A percentile compares a stretch with the other conserved stretches of the same genome.
phyloP scores from a whole-genome alignment of 371 early-diverging fungal genomes.

The Mortierella sp. region DNA sequence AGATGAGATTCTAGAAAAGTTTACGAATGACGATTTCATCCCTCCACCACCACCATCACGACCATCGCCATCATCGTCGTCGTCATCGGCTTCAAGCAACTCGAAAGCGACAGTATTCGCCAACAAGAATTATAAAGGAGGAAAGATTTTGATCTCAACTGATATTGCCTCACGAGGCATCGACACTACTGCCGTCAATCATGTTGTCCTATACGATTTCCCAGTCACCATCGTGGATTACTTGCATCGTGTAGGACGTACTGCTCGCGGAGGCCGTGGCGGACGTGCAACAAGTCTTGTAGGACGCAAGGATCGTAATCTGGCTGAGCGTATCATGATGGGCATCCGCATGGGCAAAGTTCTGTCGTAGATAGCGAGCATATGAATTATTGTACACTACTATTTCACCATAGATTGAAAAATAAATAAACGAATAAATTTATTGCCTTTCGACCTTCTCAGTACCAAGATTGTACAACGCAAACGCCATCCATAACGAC shows the following conservation, averaged over 20 bases:
- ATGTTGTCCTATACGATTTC: conserved; percentile 96
- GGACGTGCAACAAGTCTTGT: conserved; percentile 92
- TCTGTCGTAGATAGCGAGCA: conserved; percentile 41
- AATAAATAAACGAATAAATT: not conserved
- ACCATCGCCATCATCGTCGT: not conserved
- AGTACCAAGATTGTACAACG: conserved; percentile 30
- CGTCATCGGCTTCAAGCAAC: not conserved
- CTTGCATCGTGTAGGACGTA: conserved; percentile 96
- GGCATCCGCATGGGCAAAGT: conserved; percentile 75
- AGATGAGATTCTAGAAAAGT: conserved; percentile 61
- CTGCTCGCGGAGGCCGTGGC: conserved; percentile 88
- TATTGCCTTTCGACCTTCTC: conserved; percentile 10
- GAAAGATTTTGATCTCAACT: conserved; percentile 87
- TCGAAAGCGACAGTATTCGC: not conserved
- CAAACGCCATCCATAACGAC: conserved; percentile 56
- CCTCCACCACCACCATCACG: conserved; percentile 19
- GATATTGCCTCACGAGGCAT: conserved; percentile 96
- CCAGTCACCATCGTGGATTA: conserved; percentile 94
- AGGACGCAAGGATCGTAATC: conserved; percentile 78
- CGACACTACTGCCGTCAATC: conserved; percentile 91
- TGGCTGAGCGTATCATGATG: conserved; percentile 84
- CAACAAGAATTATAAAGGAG: conserved; percentile 9
- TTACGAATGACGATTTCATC: conserved; percentile 44
- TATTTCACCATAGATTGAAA: no score
- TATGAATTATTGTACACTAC: not conserved